Evolutionary conservation across 1,284 basidiomycete genomes (phyloP).

Genomic region (Boletus albobrunnescens): DNA sequence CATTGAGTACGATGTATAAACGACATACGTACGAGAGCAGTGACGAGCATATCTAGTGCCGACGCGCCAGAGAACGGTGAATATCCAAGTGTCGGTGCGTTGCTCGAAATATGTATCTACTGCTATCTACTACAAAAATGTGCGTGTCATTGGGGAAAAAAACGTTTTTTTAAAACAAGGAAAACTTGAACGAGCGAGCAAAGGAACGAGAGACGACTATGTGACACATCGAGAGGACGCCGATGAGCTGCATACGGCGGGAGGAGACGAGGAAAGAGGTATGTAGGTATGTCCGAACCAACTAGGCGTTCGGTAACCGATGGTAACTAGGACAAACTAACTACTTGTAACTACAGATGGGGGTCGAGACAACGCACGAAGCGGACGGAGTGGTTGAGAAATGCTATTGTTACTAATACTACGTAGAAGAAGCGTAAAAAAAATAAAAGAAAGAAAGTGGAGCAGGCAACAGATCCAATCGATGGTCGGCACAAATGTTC

Average conservation of each 20-base stretch:
- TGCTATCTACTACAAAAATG: conserved; percentile 33
- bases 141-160: conserved; percentile 19
- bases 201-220: background rate
- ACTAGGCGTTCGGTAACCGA: conserved; percentile 25
- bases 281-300: conserved; percentile 28
- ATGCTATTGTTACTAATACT: conserved; percentile 28
- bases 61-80: too few relatives aligned
- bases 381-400: conserved; percentile 8
- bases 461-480: conserved; percentile 23
- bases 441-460: background rate
- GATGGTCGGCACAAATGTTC: conserved; percentile 19
- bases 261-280: background rate
- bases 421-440: conserved; percentile 6
- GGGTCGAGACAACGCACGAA: conserved; percentile 23
- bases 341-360: conserved; percentile 32
- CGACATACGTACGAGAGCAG: too few relatives aligned
- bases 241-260: too few relatives aligned
- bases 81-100: conserved; percentile 22
- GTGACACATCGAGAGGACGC: conserved; percentile 14
- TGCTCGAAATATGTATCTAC: conserved; percentile 45
- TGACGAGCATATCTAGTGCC: too few relatives aligned
- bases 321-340: conserved; percentile 34
- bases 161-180: conserved; percentile 3
- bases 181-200: conserved; percentile 11
- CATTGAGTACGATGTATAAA: too few relatives aligned